Evolutionary conservation across 176 grass and related monocot genomes (phyloP), one percentile per base, ranked within the genome.

Genomic region (Musa beccarii): DNA sequence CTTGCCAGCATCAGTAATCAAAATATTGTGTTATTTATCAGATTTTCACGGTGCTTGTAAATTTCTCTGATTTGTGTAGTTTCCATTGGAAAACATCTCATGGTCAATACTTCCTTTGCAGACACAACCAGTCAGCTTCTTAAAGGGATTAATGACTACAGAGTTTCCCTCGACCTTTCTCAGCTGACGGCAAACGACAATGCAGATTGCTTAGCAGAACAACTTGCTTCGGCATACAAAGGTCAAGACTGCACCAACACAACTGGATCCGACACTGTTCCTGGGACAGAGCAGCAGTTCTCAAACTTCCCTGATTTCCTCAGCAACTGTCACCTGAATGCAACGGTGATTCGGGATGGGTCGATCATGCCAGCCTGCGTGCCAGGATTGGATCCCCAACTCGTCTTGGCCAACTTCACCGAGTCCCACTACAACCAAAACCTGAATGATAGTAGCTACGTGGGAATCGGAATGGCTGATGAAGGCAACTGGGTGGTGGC

Each of bases 401-500:
- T 92, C 10, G 86, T 99, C 53, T 84, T 99, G 12, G 71, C 91
- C 75, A 99, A 99, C 87, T 99, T 83, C 85, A 99, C 96, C 62
- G 81, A 92, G 76, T 89, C 96, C 0, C 96, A 92, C 65, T 95
- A 99, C 77, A 92, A 91, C 75, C 69, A 79, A 71, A 84, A 83
- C 69, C 73, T 99, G 14, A 99, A 99, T 63, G 78, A 86, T 63
- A 85, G 51, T 78, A 72, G 84, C 22, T 89, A 49, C 68, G 80
- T 84, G 8, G 91, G 91, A 55, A 79, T 85, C 10, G 91, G 96
- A 15, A 92, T 95, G 15, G 96, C 91, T 2, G 86, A 89, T 4
- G 91, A 92, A 78, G 96, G 89, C 0, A 78, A 99, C 74, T 99
- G 96, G 96, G 89, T 99, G 0, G 91, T 99, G 11, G 85, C 95